phyloP scores from a whole-genome alignment of 2,329 filamentous ascomycete genomes.

The Beauveria varroae region DNA sequence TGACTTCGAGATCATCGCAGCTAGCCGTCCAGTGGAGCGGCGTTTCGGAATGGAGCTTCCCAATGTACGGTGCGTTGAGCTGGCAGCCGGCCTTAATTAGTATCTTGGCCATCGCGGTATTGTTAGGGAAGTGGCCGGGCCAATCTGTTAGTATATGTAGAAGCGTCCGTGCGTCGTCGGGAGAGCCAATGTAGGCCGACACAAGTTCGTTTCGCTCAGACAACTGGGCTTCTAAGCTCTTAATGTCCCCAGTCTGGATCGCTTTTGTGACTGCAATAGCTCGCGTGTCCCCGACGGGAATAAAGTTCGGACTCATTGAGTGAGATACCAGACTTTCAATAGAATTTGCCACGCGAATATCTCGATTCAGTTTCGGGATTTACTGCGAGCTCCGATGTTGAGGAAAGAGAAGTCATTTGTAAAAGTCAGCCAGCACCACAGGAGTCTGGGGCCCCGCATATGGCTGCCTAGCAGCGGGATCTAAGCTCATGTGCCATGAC shows the following conservation, averaged over 20 bases:
- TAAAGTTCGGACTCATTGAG: not conserved
- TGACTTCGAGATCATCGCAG: constrained; percentile 13
- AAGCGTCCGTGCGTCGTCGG: constrained; percentile 10
- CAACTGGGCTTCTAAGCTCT: constrained; percentile 7
- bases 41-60: constrained; percentile 13
- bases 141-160: constrained; percentile 14
- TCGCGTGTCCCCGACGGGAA: constrained; percentile 2
- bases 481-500: not conserved
- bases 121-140: constrained; percentile 14
- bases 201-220: constrained; percentile 7
- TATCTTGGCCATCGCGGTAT: not conserved
- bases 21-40: constrained; percentile 15
- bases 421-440: no score
- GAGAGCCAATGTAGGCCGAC: constrained; percentile 10
- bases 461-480: not conserved
- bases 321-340: not conserved
- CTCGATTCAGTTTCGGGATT: no score
- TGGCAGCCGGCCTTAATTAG: constrained; percentile 11
- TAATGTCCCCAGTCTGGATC: constrained; percentile 10
- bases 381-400: no score
- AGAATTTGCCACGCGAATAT: not conserved
- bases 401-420: not conserved
- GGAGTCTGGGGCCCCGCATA: not conserved
- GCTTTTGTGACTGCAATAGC: constrained; percentile 7
- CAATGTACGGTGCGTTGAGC: constrained; percentile 13